Conservation (phyloP, 345 rosid genomes). For the Syzygium aqueum region DNA sequence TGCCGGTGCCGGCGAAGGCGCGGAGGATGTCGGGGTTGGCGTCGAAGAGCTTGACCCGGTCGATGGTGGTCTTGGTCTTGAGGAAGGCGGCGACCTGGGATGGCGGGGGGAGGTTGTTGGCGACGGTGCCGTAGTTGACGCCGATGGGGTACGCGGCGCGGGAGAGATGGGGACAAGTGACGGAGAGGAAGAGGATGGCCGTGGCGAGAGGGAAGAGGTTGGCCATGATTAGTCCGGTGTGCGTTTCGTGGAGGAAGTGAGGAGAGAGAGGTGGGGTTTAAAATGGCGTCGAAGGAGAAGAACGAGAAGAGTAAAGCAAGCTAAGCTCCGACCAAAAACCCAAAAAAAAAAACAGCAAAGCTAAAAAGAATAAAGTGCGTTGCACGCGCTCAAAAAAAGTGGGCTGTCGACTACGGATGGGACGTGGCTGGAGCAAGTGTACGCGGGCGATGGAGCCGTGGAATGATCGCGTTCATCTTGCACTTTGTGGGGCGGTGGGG, state of each 20-base stretch:
- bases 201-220: neutral
- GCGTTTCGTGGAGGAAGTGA: neutral
- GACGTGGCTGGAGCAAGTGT: neutral
- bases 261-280: neutral
- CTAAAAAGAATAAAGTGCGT: neutral
- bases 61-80: constrained; percentile 53
- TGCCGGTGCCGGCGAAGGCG: constrained; percentile 60
- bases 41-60: constrained; percentile 72
- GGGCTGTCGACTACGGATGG: neutral
- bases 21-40: constrained; percentile 58
- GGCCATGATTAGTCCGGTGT: neutral
- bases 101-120: constrained; percentile 76
- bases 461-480: neutral
- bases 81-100: constrained; percentile 58
- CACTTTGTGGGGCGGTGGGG: neutral
- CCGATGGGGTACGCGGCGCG: constrained; percentile 45
- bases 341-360: too few species aligned
- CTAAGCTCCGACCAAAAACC: neutral
- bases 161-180: neutral
- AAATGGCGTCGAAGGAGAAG: neutral
- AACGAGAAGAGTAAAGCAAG: neutral
- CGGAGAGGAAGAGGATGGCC: constrained; percentile 8
- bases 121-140: constrained; percentile 78
- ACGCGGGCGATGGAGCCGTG: neutral
- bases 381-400: neutral